A percentile compares a stretch with the other conserved stretches of the same genome.
These are phyloP conservation scores for Helminthosporium solani DNA, from an alignment of 2,329 filamentous ascomycete species.

Conservation along the genomic window DNA sequence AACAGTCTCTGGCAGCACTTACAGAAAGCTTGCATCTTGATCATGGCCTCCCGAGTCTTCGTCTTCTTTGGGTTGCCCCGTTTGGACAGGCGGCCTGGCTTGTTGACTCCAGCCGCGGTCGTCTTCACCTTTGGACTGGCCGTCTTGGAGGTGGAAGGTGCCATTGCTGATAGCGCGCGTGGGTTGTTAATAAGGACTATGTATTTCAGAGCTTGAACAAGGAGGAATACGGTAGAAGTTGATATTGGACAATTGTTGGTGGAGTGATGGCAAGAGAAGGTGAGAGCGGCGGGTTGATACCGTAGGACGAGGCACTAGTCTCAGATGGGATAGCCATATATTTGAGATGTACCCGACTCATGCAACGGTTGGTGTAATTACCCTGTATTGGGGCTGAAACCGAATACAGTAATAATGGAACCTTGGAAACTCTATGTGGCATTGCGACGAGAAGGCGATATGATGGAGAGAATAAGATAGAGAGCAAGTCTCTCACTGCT, in stretches of 20 bases:
- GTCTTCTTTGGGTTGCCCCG: slow-evolving; percentile 20
- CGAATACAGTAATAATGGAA: neutral
- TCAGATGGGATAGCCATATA: neutral
- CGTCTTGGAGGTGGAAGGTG: slow-evolving; percentile 27
- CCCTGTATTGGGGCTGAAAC: slow-evolving; percentile 23
- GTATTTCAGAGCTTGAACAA: slow-evolving; percentile 1
- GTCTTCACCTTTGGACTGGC: slow-evolving; percentile 24
- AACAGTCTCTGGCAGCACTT: slow-evolving; percentile 14
- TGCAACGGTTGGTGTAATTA: slow-evolving; percentile 9
- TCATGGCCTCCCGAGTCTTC: slow-evolving; percentile 33
- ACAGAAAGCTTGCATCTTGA: slow-evolving; percentile 41
- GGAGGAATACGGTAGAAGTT: neutral
- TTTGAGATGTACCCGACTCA: slow-evolving; percentile 4
- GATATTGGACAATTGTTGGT: slow-evolving; percentile 4
- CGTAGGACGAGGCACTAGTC: slow-evolving; percentile 9
- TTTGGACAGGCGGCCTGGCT: slow-evolving; percentile 19
- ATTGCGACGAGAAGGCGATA: neutral
- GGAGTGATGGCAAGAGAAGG: slow-evolving; percentile 1
- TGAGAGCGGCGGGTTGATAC: slow-evolving; percentile 4
- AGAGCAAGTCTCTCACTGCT: neutral
- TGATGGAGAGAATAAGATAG: neutral
- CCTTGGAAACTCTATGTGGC: neutral
- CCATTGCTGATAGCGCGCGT: slow-evolving; percentile 20
- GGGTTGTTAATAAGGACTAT: slow-evolving; percentile 1
- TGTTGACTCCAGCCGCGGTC: slow-evolving; percentile 30